Conservation (phyloP, 352 stramenopile species). For the Phytopythium helicoides region DNA sequence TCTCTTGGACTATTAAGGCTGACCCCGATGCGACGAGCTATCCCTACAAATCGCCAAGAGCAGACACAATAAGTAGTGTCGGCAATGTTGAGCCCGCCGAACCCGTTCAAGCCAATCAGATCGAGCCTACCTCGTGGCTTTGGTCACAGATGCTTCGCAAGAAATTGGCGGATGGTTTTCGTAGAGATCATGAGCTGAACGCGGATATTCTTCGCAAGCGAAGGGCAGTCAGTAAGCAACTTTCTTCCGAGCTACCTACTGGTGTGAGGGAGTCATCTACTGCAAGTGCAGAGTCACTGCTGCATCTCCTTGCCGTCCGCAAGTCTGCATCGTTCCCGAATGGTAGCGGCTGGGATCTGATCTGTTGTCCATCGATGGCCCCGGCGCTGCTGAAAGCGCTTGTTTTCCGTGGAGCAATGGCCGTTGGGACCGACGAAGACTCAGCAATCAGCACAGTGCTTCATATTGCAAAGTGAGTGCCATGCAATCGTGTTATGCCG, state of each 20-base stretch:
- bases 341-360: constrained; percentile 66
- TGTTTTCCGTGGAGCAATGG: constrained; percentile 62
- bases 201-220: constrained; percentile 27
- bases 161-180: constrained; percentile 28
- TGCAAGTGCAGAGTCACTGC: background rate
- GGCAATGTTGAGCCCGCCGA: background rate
- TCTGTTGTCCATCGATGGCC: constrained; percentile 42
- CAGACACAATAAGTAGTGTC: background rate
- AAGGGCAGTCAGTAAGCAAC: constrained; percentile 9
- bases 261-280: background rate
- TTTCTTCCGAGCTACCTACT: background rate
- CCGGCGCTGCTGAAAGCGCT: constrained; percentile 54
- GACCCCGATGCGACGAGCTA: constrained; percentile 15
- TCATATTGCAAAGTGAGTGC: constrained; percentile 34
- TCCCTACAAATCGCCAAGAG: constrained; percentile 11
- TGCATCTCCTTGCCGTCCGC: constrained; percentile 46
- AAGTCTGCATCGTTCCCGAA: constrained; percentile 37
- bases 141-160: constrained; percentile 54
- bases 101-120: background rate
- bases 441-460: constrained; percentile 53
- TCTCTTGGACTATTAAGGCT: constrained; percentile 45
- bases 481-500: constrained; percentile 1
- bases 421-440: constrained; percentile 72
- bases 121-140: constrained; percentile 39
- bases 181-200: constrained; percentile 67